Base-by-base conservation (phyloP, 495 filamentous ascomycete species). In the Xylaria cubensis region DNA sequence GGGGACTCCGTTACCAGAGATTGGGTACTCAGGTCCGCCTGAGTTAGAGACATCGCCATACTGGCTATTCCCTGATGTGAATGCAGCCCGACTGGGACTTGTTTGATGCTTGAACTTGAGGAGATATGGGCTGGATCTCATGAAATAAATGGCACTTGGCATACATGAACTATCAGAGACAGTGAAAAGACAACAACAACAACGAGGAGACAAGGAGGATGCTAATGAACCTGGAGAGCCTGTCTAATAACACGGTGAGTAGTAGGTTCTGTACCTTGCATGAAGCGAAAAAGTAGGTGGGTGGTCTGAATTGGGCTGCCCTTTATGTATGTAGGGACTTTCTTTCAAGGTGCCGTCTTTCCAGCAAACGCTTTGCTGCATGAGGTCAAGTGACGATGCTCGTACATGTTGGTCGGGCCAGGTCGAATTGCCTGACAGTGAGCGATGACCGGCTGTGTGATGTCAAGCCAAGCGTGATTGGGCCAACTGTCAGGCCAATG, bases 371-470 rank as follows among this genome's bases (percentile, higher is more conserved):
- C n/a, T 55, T 42, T 39, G 12, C 48, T 71, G 69, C 61, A 65
- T 12, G 61, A 64, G 44, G 61, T 65, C 61, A 44, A 44, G 61
- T 65, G 61, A 71, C 62, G 61, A 56, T 70, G 68, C 32, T 64
- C 19, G 68, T 50, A 51, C 68, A 70, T 41, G 32, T 41, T 53
- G 58, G 58, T 24, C n/a, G 44, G 58, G 29, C 46, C 58, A 39
- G 41, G 13, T 50, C 32, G 42, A 42, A 62, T 50, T 69, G 41
- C 26, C 55, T 36, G 59, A 2, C 24, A n/a, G 59, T 70, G 58
- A 70, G 56, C 53, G 68, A 63, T 41, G 39, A 70, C 68, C 69
- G 69, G 69, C 61, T 71, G 50, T 56, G 69, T 58, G 69, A 71
- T 71, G 69, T 65, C 69, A 71, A 71, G 61, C 50, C 61, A 48